phyloP scores from a whole-genome alignment of 108 stramenopile genomes.

The Nitzschia putrida region DNA sequence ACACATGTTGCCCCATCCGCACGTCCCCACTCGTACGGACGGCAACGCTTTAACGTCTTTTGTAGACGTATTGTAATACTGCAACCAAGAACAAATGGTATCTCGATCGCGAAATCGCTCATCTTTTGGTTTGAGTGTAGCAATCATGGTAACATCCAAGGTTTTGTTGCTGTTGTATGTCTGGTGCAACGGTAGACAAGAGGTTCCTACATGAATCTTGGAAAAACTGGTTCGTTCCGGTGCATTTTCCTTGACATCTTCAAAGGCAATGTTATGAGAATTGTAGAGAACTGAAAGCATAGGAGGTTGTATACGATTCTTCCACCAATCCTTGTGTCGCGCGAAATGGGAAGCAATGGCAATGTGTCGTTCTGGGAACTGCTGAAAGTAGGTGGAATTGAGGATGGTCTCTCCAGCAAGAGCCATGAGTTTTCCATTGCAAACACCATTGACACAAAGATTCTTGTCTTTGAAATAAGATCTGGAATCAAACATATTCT shows the following conservation, averaged over 20 bases:
- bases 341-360: conserved; percentile 9
- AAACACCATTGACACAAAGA: conserved; percentile 10
- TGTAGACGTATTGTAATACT: neutral
- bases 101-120: conserved; percentile 17
- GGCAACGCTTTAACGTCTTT: neutral
- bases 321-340: conserved; percentile 12
- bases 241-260: conserved; percentile 3
- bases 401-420: neutral
- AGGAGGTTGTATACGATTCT: neutral
- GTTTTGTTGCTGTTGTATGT: conserved; percentile 10
- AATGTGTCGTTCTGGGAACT: conserved; percentile 10
- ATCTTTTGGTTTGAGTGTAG: conserved; percentile 14
- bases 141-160: conserved; percentile 24
- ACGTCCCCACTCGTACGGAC: neutral
- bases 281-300: neutral
- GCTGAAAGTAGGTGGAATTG: conserved; percentile 1
- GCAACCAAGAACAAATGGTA: conserved; percentile 14
- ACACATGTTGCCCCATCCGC: conserved; percentile 26
- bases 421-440: conserved; percentile 12
- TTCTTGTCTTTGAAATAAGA: conserved; percentile 1
- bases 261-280: conserved; percentile 8
- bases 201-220: conserved; percentile 7
- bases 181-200: neutral
- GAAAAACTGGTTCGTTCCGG: conserved; percentile 3
- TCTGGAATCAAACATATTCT: conserved; percentile 20